Conservation (phyloP, 2,329 filamentous ascomycete species). For the Dactylellina parvicollis region DNA sequence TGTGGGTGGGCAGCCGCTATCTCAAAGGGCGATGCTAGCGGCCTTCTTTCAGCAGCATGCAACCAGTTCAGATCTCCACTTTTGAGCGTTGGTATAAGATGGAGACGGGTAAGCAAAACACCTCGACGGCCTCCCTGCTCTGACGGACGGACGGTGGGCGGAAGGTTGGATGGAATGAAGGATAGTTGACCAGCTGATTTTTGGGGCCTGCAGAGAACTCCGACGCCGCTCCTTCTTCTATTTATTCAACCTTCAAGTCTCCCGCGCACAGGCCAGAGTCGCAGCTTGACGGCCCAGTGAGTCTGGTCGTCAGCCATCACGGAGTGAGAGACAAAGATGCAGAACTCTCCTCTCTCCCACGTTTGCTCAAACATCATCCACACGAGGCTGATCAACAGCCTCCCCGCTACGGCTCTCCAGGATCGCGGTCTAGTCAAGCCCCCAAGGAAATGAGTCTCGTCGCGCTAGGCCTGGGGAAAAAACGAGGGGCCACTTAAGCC, state of each 20-base stretch:
- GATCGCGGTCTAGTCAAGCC: constrained; percentile 34
- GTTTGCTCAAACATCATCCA: constrained; percentile 19
- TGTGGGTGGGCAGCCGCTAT: background rate
- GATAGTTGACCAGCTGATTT: constrained; percentile 10
- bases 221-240: constrained; percentile 17
- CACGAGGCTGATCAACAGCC: constrained; percentile 52
- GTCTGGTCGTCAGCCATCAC: constrained; percentile 38
- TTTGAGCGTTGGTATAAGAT: constrained; percentile 1
- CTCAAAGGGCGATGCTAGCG: constrained; percentile 6
- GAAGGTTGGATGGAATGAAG: constrained; percentile 9
- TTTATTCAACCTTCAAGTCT: constrained; percentile 21
- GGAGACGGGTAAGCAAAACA: constrained; percentile 38
- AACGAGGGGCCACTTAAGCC: constrained; percentile 15
- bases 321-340: constrained; percentile 27
- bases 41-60: constrained; percentile 17
- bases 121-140: constrained; percentile 24
- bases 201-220: constrained; percentile 3
- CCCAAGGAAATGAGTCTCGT: constrained; percentile 29
- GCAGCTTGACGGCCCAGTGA: constrained; percentile 21
- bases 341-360: constrained; percentile 20
- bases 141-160: constrained; percentile 1
- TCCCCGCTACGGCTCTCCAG: constrained; percentile 33
- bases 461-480: constrained; percentile 7
- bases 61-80: constrained; percentile 31
- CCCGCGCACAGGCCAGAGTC: constrained; percentile 20